Base-by-base conservation (phyloP, 495 filamentous ascomycete genomes). In the Schizothecium vesticola region DNA sequence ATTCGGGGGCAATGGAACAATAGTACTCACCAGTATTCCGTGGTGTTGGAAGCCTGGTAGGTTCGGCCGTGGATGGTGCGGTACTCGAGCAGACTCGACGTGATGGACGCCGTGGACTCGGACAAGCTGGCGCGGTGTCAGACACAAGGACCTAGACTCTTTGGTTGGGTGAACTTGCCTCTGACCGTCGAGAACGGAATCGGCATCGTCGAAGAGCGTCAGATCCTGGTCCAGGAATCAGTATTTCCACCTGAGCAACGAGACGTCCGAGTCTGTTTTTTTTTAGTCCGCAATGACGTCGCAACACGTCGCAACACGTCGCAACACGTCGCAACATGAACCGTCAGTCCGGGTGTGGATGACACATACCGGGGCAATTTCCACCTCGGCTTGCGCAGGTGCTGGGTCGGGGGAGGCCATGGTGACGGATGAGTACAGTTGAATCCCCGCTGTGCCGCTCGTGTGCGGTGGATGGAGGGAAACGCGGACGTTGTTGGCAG, bases 51-150 rank as follows among this genome's bases (percentile, higher is more conserved):
- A 16, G 64, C 26, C 51, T 80, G 78, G 60, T 73, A 83, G 4
- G 75, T 79, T 9, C 81, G 76, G 16, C 80, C 80, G 55, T 81
- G 75, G 26, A 82, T 64, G 26, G 69, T 78, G 19, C 80, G 77
- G 72, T 84, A 85, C 43, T 84, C 75, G 7, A 80, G 43, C 19
- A 86, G 82, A 66, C 77, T 82, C 3, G 79, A 77, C 10, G 78
- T 78, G 25, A 86, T 76, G 16, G 82, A 84, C 7, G 79, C 76
- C 8, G 83, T 85, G 10, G 55, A 59, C 7, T 65, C 64, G 25
- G 19, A n/a, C 51, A 65, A 26, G 22, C 73, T 77, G 21, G 70
- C 75, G 28, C 43, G 43, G 43, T 51, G 43, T 51, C 43, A 51
- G 43, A 51, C 19, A 19, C 43, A 51, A n/a, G 43, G 19, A n/a